phyloP scores from a whole-genome alignment of 805 yeast species.

The Suhomyces tanzawaensis region DNA sequence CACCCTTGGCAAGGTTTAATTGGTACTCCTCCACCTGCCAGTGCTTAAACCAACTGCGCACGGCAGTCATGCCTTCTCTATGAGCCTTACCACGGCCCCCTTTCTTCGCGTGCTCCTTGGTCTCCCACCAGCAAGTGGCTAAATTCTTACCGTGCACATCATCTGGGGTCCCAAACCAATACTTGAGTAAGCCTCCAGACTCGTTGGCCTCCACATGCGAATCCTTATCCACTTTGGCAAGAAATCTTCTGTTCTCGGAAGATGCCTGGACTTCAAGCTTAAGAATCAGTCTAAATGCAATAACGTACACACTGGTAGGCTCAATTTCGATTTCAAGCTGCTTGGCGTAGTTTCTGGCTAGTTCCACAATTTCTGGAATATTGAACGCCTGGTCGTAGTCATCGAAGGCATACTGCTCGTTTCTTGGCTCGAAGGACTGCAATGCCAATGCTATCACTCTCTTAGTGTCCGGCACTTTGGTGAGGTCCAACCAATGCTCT shows the following conservation, averaged over 20 bases:
- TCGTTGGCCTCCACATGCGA: conserved; percentile 36
- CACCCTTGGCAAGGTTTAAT: conserved; percentile 11
- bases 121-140: conserved; percentile 41
- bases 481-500: conserved; percentile 26
- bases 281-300: conserved; percentile 34
- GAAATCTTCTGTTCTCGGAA: conserved; percentile 20
- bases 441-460: conserved; percentile 29
- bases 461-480: conserved; percentile 18
- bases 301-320: conserved; percentile 23
- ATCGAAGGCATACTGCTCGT: conserved; percentile 21
- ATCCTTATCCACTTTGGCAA: conserved; percentile 28
- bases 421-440: conserved; percentile 20
- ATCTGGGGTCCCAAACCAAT: conserved; percentile 40
- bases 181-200: conserved; percentile 37
- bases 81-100: conserved; percentile 37
- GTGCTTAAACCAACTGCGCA: conserved; percentile 29
- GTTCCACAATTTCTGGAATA: conserved; percentile 19
- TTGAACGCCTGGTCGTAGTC: conserved; percentile 26
- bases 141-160: conserved; percentile 28
- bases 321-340: conserved; percentile 10
- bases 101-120: conserved; percentile 23
- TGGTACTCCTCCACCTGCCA: conserved; percentile 38
- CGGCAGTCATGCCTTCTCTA: conserved; percentile 28
- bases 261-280: conserved; percentile 23
- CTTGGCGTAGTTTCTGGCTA: conserved; percentile 14